Evolutionary conservation across 257 asterid species (phyloP), one percentile per base, ranked within the genome.

Genomic region (Osmanthus fragrans): DNA sequence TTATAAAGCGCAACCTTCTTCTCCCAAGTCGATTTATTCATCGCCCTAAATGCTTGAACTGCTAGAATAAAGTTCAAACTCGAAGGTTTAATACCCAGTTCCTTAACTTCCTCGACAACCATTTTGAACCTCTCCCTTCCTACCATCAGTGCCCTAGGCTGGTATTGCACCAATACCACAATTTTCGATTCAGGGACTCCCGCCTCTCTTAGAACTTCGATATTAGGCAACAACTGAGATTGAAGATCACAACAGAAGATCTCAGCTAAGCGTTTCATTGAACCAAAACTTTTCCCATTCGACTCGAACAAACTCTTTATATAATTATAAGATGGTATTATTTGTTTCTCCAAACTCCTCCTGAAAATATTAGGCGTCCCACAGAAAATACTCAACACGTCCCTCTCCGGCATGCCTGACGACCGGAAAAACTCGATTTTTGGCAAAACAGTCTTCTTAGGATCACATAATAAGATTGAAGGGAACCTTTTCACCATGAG

Each of bases 361-460:
- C 3, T 54, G n/a, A 86, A 58, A 45, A 81, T 29, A 19, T 6
- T 0, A 6, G 84, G 78, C 3, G 29, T 51, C 25, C 29, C 0
- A n/a, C 56, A 63, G 29, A 86, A 4, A 12, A 84, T 68, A 65
- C 51, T 66, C 42, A 69, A 68, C 2, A 80, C 5, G 15, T 77
- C 80, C 5, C 68, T 37, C n/a, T 23, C 51, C 2, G 85, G 76
- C 33, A 82, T 9, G 4, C 90, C 88, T 47, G 71, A 34, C 60
- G 70, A 42, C 25, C 15, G 65, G 70, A 79, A 76, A 72, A 72
- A 82, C 16, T 79, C 71, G 56, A 84, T 29, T 84, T 86, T 86
- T 47, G 84, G 86, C 73, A 47, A 36, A 39, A 84, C 65, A 42
- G 76, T 75, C 23, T 73, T 33, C 19, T 77, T 58, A 21, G 84